Evolutionary conservation across 116 monocot genomes (phyloP).

Genomic region (Cymodocea nodosa): DNA sequence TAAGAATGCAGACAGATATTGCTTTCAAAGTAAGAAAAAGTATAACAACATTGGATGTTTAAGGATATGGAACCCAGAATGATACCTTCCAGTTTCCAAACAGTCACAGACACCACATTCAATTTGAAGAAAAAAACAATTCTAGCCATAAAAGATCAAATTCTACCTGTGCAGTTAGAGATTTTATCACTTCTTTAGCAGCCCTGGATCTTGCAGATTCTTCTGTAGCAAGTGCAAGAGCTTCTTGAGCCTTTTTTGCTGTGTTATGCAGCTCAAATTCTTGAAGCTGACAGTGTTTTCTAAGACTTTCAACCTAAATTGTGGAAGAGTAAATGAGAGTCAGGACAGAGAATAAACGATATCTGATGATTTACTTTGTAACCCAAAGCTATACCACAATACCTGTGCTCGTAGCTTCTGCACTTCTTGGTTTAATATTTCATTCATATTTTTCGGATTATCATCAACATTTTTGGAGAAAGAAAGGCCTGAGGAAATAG

Average conservation of each 20-base stretch:
- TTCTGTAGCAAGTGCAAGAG: constrained; percentile 50
- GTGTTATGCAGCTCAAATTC: constrained; percentile 46
- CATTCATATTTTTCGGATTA: constrained; percentile 53
- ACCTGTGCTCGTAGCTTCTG: constrained; percentile 60
- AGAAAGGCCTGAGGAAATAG: constrained; percentile 30
- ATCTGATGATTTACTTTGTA: not conserved
- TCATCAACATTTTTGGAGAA: constrained; percentile 46
- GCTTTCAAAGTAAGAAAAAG: no score
- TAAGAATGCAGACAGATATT: no score
- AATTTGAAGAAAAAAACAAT: not conserved
- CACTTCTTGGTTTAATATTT: constrained; percentile 65
- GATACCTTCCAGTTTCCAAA: not conserved
- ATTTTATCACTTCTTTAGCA: constrained; percentile 82
- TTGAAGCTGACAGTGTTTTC: constrained; percentile 31
- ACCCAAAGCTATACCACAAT: not conserved
- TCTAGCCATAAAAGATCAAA: not conserved
- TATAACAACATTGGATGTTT: no score
- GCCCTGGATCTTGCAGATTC: constrained; percentile 72
- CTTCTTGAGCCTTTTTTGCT: constrained; percentile 55
- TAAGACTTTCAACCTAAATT: constrained; percentile 43
- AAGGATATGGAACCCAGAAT: no score
- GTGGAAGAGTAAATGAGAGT: constrained; percentile 1
- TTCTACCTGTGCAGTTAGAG: constrained; percentile 60
- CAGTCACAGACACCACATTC: not conserved
- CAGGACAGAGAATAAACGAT: constrained; percentile 4